These are phyloP conservation scores for Melanomma pulvis-pyrius DNA, from an alignment of 495 filamentous ascomycete species.

Conservation along the genomic window DNA sequence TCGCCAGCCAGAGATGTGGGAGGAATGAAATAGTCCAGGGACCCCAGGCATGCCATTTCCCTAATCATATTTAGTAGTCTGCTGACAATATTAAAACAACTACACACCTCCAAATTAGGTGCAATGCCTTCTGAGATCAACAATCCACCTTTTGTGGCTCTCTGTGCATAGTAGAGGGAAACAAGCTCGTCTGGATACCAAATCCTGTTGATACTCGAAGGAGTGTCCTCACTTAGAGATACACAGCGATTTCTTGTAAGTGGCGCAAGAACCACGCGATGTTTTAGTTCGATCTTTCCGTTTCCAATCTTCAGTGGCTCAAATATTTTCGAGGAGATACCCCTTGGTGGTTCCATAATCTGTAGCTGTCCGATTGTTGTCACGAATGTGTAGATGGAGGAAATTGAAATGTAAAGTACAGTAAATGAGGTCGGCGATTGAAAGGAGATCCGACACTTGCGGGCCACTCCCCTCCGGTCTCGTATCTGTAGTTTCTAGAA, in stretches of 20 bases:
- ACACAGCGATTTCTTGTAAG: slow-evolving; percentile 31
- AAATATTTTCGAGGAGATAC: slow-evolving; percentile 23
- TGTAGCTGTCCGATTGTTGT: not conserved
- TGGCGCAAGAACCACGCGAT: slow-evolving; percentile 34
- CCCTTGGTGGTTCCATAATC: not conserved
- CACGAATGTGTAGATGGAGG: not conserved
- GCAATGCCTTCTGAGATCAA: slow-evolving; percentile 59
- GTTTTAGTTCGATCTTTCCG: slow-evolving; percentile 26
- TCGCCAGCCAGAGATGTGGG: slow-evolving; percentile 56
- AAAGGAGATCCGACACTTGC: not conserved
- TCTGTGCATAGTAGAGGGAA: slow-evolving; percentile 60
- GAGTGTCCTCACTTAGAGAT: slow-evolving; percentile 6
- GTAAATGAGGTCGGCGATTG: not conserved
- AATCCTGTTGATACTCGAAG: slow-evolving; percentile 49
- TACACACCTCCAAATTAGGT: slow-evolving; percentile 51
- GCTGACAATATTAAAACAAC: not conserved
- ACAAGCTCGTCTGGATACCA: slow-evolving; percentile 53
- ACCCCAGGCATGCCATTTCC: slow-evolving; percentile 54
- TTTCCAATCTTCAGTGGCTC: slow-evolving; percentile 24
- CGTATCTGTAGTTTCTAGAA: not conserved
- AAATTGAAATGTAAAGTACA: not conserved
- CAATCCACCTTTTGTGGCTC: slow-evolving; percentile 56
- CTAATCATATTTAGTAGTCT: slow-evolving; percentile 16
- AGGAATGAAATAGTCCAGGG: slow-evolving; percentile 54
- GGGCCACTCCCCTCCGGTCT: not conserved